A percentile compares a stretch with the other conserved stretches of the same genome.
These are phyloP conservation scores for Fusarium sp. DNA, from an alignment of 2,329 filamentous ascomycete genomes.

Conservation along the genomic window DNA sequence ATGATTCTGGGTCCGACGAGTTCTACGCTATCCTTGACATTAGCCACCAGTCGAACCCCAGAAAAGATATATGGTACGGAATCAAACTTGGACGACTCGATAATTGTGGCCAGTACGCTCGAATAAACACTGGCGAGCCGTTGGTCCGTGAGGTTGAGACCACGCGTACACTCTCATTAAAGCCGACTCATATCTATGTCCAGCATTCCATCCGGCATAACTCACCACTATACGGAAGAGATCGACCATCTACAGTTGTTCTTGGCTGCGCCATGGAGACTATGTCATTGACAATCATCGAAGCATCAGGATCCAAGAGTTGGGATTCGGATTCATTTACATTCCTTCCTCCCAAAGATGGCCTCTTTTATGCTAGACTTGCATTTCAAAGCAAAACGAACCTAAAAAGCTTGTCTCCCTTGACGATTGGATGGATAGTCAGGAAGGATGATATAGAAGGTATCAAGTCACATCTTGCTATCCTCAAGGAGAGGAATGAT, in stretches of 20 bases:
- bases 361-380: not conserved
- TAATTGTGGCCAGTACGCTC: conserved; percentile 6
- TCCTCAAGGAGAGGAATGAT: not conserved
- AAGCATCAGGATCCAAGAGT: conserved; percentile 4
- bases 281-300: not conserved
- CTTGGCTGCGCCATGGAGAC: not conserved
- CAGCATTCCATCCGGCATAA: conserved; percentile 9
- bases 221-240: not conserved
- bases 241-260: not conserved
- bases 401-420: not conserved
- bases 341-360: not conserved
- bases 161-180: not conserved
- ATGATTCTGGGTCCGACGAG: not conserved
- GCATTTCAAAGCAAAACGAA: not conserved
- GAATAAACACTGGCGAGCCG: not conserved
- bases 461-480: conserved; percentile 4
- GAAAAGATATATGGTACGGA: not conserved
- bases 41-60: not conserved
- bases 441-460: conserved; percentile 6
- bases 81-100: conserved; percentile 7
- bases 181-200: conserved; percentile 12
- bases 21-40: conserved; percentile 14
- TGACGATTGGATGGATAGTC: conserved; percentile 11
- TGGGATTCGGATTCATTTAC: not conserved
- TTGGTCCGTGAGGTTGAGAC: not conserved